These are phyloP conservation scores for Globisporangium nagaii DNA, from an alignment of 352 stramenopile species.

Conservation along the genomic window DNA sequence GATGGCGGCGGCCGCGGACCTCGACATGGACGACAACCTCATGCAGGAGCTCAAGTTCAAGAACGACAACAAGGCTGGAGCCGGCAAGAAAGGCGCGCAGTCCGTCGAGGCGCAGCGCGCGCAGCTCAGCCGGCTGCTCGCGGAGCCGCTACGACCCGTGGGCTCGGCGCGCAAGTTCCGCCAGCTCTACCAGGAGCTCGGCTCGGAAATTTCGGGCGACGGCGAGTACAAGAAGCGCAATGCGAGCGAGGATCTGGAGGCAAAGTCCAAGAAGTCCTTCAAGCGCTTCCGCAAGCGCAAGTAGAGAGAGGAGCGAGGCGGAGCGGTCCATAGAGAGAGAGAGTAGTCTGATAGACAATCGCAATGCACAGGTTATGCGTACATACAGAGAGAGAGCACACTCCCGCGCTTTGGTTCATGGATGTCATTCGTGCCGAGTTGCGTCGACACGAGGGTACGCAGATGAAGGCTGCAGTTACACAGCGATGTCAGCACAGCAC, in stretches of 20 bases:
- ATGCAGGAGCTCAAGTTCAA: slow-evolving; percentile 63
- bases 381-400: too few relatives aligned
- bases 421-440: too few relatives aligned
- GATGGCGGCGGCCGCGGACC: slow-evolving; percentile 74
- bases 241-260: slow-evolving; percentile 60
- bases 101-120: slow-evolving; percentile 51
- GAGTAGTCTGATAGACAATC: background rate
- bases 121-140: slow-evolving; percentile 53
- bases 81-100: slow-evolving; percentile 25
- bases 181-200: slow-evolving; percentile 74
- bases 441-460: too few relatives aligned
- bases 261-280: slow-evolving; percentile 76
- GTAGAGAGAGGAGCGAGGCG: background rate
- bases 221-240: slow-evolving; percentile 78
- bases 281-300: slow-evolving; percentile 67
- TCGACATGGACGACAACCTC: slow-evolving; percentile 80
- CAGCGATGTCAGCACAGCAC: too few relatives aligned
- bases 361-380: too few relatives aligned
- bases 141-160: slow-evolving; percentile 60
- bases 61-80: slow-evolving; percentile 41
- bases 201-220: slow-evolving; percentile 43
- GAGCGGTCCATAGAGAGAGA: background rate
- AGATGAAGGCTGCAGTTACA: too few relatives aligned
- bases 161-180: slow-evolving; percentile 81
- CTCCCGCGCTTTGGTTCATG: too few relatives aligned